Percentiles rank a stretch among this genome's conserved stretches.
phyloP scores from a whole-genome alignment of 257 asterid genomes.

The Scutellaria baicalensis region DNA sequence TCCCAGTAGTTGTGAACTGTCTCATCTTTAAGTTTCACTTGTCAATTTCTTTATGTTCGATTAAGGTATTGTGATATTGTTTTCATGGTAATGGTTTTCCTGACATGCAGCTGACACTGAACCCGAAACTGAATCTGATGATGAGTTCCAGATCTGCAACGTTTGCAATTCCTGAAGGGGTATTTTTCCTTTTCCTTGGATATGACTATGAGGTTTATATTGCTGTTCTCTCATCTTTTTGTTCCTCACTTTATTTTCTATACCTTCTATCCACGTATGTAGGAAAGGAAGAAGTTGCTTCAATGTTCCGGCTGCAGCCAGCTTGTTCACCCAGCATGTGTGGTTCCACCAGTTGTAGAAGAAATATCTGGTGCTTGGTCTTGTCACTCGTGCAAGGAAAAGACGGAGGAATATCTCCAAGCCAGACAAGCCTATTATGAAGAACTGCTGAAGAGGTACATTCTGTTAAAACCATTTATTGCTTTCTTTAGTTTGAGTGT shows the following conservation, averaged over 20 bases:
- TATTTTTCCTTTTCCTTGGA: constrained; percentile 13
- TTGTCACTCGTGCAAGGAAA: constrained; percentile 87
- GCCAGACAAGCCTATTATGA: constrained; percentile 67
- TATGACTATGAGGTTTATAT: not conserved
- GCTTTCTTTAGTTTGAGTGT: not conserved
- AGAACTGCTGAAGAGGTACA: constrained; percentile 65
- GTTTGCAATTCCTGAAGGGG: constrained; percentile 91
- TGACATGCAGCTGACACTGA: constrained; percentile 66
- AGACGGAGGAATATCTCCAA: constrained; percentile 84
- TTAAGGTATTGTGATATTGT: not conserved
- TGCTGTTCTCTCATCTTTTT: not conserved
- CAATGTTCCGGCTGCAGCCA: constrained; percentile 90
- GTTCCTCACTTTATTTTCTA: not conserved
- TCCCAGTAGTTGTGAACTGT: not conserved
- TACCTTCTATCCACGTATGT: constrained; percentile 13
- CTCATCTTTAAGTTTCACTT: not conserved
- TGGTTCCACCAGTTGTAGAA: constrained; percentile 79
- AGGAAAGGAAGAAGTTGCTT: constrained; percentile 93
- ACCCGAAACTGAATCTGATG: constrained; percentile 78
- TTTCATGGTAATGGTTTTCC: constrained; percentile 14
- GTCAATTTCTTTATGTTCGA: not conserved
- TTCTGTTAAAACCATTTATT: not conserved
- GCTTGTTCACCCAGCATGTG: constrained; percentile 75
- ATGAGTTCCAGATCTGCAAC: constrained; percentile 91
- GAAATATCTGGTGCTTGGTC: constrained; percentile 68